Evolutionary conservation across 75 land plant genomes (phyloP), one percentile per base, ranked within the genome.

Genomic region (Azolla pinnata): DNA sequence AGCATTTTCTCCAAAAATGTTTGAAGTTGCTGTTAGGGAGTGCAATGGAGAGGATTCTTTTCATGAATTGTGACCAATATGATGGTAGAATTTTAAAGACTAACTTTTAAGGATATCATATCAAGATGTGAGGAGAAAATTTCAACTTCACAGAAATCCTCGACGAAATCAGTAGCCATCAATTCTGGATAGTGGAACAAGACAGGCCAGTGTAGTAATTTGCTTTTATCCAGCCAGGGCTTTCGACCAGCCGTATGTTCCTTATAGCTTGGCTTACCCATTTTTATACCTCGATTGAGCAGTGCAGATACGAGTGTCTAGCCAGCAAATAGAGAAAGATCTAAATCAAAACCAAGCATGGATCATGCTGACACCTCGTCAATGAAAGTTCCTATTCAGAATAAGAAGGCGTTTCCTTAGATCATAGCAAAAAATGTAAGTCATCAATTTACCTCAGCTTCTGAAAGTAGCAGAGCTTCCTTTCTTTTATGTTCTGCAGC

Each of bases 121-220:
- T 93, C 96, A 59, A 93, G 83, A 67, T 93, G 96, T 53, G 72
- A 31, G 26, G 79, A 59, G 31, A 93, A 86, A 63, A 69, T 79
- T 64, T 93, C 96, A 1, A 63, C 75, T 72, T 93, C 98, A 48
- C 78, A 77, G 61, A 93, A 93, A 62, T 93, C 98, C 61, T 93
- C 96, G 30, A 93, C 81, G 44, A 93, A 77, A 53, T 93, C 98
- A 55, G 91, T 83, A 26, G 86, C 77, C 98, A 93, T 93, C 31
- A 77, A 80, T 69, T 93, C 96, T 25, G 82, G 82, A 81, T 93
- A 88, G 16, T 89, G 78, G 38, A 93, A 77, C 27, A 93, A 77
- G 42, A 93, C 96, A 12, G 98, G 98, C 98, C 98, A 93, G 74
- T 93, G 98, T 53, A 93, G 72, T 68, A 89, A 74, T n/a, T 62